A percentile compares a stretch with the other conserved stretches of the same genome.
Conservation (phyloP, 495 filamentous ascomycete genomes). For the Xylaria venustula region DNA sequence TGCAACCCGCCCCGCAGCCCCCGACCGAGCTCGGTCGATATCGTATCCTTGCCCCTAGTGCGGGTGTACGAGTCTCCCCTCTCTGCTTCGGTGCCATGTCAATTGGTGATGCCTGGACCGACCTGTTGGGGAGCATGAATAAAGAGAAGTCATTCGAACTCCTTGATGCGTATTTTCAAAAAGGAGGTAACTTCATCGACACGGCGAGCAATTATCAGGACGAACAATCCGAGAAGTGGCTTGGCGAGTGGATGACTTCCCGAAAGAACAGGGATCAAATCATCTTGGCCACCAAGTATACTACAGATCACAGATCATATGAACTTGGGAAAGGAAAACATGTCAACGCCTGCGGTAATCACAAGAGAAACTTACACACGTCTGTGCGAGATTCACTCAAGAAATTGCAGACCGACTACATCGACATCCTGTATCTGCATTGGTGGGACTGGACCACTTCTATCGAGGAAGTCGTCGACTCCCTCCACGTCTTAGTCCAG, state of each 20-base stretch:
- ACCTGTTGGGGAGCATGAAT: constrained; percentile 20
- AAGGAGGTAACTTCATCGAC: constrained; percentile 72
- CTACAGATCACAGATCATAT: constrained; percentile 22
- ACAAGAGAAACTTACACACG: constrained; percentile 42
- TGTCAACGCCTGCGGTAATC: constrained; percentile 21
- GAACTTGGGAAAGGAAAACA: constrained; percentile 16
- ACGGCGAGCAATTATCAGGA: constrained; percentile 66
- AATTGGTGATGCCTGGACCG: constrained; percentile 54
- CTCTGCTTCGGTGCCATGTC: constrained; percentile 63
- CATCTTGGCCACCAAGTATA: constrained; percentile 37
- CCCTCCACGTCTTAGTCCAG: constrained; percentile 56
- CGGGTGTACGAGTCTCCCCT: constrained; percentile 60
- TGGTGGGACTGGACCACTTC: constrained; percentile 62
- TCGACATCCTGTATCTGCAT: constrained; percentile 65
- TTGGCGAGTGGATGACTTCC: constrained; percentile 64
- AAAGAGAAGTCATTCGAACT: constrained; percentile 33
- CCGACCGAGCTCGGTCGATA: constrained; percentile 56
- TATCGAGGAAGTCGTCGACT: constrained; percentile 62
- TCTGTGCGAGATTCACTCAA: constrained; percentile 55
- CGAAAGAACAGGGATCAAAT: constrained; percentile 53
- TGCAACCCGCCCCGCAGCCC: constrained; percentile 47
- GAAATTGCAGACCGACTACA: constrained; percentile 65
- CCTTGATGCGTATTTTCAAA: constrained; percentile 54
- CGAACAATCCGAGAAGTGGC: constrained; percentile 60
- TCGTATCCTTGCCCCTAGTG: constrained; percentile 57